Conservation (phyloP, 2,329 filamentous ascomycete species). For the Graphilbum sp. region DNA sequence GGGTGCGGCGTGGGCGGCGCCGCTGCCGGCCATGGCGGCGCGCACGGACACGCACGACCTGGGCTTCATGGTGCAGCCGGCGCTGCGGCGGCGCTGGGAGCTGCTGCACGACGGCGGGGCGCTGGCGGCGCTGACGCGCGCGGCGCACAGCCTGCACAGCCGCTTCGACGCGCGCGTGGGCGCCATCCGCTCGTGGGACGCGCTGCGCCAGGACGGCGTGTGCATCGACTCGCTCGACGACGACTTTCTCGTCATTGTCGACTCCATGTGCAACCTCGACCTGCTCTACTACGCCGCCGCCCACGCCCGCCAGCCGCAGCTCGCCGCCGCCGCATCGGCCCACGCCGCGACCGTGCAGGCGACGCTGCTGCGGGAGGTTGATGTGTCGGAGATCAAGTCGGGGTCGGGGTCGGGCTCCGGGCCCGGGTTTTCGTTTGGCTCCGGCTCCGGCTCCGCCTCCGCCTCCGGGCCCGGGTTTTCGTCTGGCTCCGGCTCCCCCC, state of each 20-base stretch:
- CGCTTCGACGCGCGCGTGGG: slow-evolving; percentile 25
- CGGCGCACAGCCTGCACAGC: slow-evolving; percentile 24
- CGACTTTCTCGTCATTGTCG: slow-evolving; percentile 25
- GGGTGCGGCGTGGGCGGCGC: slow-evolving; percentile 18
- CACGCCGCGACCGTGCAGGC: slow-evolving; percentile 25
- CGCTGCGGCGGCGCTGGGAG: slow-evolving; percentile 30
- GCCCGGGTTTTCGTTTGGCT: too few relatives aligned
- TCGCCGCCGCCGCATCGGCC: slow-evolving; percentile 15
- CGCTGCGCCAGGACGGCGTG: slow-evolving; percentile 15
- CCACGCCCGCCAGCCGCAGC: slow-evolving; percentile 13
- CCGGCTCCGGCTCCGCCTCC: too few relatives aligned
- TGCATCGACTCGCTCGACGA: slow-evolving; percentile 15
- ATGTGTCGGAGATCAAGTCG: too few relatives aligned
- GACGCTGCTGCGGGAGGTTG: slow-evolving; percentile 25
- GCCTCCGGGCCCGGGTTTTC: not conserved
- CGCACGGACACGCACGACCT: slow-evolving; percentile 36
- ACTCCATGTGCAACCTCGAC: slow-evolving; percentile 24
- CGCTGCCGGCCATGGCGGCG: slow-evolving; percentile 17
- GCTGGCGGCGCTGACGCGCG: slow-evolving; percentile 22
- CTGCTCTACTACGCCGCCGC: slow-evolving; percentile 20
- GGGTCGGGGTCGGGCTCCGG: too few relatives aligned
- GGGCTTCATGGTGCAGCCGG: slow-evolving; percentile 35
- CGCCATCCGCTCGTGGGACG: slow-evolving; percentile 34
- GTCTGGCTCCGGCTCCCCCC: not conserved
- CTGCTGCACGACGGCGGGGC: slow-evolving; percentile 13